Evolutionary conservation across 768 basidiomycete species (phyloP), one percentile per base, ranked within the genome.

Genomic region (Boletus coccyginus): DNA sequence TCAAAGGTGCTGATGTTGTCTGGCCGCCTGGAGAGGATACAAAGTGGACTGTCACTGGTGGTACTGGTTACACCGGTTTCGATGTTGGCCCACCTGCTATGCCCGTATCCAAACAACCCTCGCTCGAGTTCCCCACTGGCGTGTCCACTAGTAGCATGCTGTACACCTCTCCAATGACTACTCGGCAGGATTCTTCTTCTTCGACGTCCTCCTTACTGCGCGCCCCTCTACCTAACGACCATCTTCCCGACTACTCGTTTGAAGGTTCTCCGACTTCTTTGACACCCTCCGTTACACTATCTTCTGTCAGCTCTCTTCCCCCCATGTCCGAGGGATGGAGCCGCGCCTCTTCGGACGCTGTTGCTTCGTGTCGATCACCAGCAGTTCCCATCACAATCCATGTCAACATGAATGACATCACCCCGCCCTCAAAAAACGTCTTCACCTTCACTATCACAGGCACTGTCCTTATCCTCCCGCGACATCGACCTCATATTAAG

Each of bases 341-440:
- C 50, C 69, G 77, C 46, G 66, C 77, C 12, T 72, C 75, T 13
- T 78, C 77, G 39, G 58, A 72, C 36, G 68, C 52, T 53, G 49
- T 58, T 53, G 41, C 49, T 44, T 48, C 52, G 31, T 69, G 32
- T 50, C 70, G 67, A 32, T 76, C 81, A 12, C 90, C 89, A 1
- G 79, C 78, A 19, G 72, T 77, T 14, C 85, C 88, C 3, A 77
- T 93, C 44, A 89, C 88, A 0, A 71, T 92, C 10, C 89, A 91
- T 66, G 61, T 93, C 56, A 90, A 92, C 65, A 89, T 92, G 77
- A 88, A 89, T 61, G 88, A 92, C 41, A 74, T 92, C 8, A 75
- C 83, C 27, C 81, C 84, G 3, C 82, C 88, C 10, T 73, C 78
- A 31, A 87, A 85, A 70, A 85, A 84, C 56, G 62, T 75, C 16